Evolutionary conservation across 495 filamentous ascomycete genomes (phyloP).

Genomic region (Penicillium subrubescens): DNA sequence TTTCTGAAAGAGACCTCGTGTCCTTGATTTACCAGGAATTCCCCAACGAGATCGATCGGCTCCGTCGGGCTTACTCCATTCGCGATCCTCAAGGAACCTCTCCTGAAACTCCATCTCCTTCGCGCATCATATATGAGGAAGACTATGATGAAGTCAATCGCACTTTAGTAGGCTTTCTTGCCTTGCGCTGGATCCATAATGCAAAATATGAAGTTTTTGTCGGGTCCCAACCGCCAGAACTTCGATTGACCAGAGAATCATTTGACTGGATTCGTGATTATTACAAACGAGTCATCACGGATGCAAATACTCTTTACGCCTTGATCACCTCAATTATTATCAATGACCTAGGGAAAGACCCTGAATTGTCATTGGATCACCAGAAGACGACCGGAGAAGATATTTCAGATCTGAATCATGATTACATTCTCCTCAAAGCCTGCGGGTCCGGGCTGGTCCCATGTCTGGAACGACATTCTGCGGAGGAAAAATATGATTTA

Average conservation of each 20-base stretch:
- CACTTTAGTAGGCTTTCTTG: constrained; percentile 20
- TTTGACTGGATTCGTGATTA: constrained; percentile 26
- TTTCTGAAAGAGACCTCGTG: constrained; percentile 9
- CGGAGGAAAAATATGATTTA: constrained; percentile 29
- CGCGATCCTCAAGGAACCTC: constrained; percentile 10
- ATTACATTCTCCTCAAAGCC: constrained; percentile 38
- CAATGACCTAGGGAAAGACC: constrained; percentile 46
- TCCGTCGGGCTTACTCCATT: constrained; percentile 23
- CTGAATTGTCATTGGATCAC: constrained; percentile 29
- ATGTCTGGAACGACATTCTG: constrained; percentile 27
- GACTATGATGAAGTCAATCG: constrained; percentile 26
- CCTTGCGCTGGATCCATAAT: constrained; percentile 22
- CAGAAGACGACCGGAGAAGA: constrained; percentile 27
- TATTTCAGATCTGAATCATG: constrained; percentile 34
- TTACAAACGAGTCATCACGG: constrained; percentile 14
- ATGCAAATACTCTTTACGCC: constrained; percentile 29
- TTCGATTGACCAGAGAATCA: constrained; percentile 17
- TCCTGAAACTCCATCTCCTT: constrained; percentile 9
- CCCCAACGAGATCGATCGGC: constrained; percentile 18
- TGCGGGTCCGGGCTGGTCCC: constrained; percentile 28
- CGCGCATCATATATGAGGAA: constrained; percentile 19
- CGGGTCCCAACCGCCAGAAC: constrained; percentile 12
- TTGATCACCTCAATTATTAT: constrained; percentile 40
- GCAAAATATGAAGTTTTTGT: constrained; percentile 19
- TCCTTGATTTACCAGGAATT: constrained; percentile 16